Conservation (phyloP, 192 early-diverging fungal species). For the Entomortierella parvispora region DNA sequence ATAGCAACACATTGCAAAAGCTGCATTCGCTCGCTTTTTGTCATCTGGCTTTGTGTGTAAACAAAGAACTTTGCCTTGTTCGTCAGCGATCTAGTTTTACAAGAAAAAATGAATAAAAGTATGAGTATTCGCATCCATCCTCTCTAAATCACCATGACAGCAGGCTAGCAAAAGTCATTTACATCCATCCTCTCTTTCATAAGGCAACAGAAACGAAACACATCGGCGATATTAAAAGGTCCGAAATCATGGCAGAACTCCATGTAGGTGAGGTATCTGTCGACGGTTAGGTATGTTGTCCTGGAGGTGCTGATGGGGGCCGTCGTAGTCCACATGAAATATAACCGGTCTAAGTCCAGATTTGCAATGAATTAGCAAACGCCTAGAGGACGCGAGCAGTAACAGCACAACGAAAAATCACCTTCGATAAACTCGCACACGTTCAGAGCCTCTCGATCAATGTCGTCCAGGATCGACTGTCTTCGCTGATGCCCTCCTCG, state of each 20-base stretch:
- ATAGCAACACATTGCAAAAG: conserved; percentile 73
- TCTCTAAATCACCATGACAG: no score
- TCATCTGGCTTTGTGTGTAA: conserved; percentile 65
- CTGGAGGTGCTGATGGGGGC: conserved; percentile 42
- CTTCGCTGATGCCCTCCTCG: background rate
- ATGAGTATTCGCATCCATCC: no score
- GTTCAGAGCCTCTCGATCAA: conserved; percentile 37
- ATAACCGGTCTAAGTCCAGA: conserved; percentile 62
- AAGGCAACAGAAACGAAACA: conserved; percentile 70
- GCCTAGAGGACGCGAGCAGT: background rate
- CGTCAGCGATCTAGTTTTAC: conserved; percentile 53
- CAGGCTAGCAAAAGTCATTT: conserved; percentile 2
- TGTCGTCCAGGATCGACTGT: conserved; percentile 17
- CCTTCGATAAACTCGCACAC: conserved; percentile 44
- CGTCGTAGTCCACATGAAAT: conserved; percentile 62
- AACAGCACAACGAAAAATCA: conserved; percentile 1
- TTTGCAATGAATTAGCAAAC: conserved; percentile 11
- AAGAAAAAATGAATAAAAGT: background rate
- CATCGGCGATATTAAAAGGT: conserved; percentile 70
- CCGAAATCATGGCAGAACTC: conserved; percentile 78
- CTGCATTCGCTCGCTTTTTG: conserved; percentile 74
- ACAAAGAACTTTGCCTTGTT: conserved; percentile 63
- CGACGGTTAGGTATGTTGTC: conserved; percentile 67
- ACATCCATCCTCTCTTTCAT: conserved; percentile 71
- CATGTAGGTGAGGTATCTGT: conserved; percentile 66